Evolutionary conservation across 2,329 filamentous ascomycete species (phyloP).

Genomic region (Neonectria ditissima): DNA sequence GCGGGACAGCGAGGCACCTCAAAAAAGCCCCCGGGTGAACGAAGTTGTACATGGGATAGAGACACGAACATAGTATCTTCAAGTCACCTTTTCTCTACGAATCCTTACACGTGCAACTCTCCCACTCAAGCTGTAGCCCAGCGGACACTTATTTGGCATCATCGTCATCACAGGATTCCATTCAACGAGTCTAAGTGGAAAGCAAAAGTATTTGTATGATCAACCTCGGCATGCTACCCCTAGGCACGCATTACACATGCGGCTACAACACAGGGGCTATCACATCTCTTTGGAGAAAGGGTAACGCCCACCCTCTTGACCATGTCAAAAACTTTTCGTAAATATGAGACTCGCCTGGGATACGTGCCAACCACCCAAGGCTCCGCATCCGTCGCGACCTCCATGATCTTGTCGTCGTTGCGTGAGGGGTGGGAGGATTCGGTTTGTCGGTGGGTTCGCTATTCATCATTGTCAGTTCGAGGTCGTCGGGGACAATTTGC

Average conservation of each 20-base stretch:
- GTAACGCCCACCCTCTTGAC: conserved; percentile 64
- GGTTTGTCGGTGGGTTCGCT: conserved; percentile 49
- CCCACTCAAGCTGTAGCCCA: neutral
- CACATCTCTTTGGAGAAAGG: conserved; percentile 61
- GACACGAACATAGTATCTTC: conserved; percentile 17
- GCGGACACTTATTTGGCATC: conserved; percentile 15
- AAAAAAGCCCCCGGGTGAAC: neutral
- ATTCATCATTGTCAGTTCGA: conserved; percentile 39
- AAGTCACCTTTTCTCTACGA: neutral
- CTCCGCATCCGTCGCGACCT: conserved; percentile 58
- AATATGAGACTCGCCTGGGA: conserved; percentile 66
- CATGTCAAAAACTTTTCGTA: conserved; percentile 69
- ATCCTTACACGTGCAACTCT: neutral
- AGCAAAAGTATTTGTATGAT: conserved; percentile 67
- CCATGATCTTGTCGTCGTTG: conserved; percentile 57
- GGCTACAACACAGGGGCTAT: conserved; percentile 63
- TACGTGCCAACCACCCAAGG: conserved; percentile 60
- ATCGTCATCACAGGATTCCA: conserved; percentile 45
- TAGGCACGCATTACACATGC: conserved; percentile 62
- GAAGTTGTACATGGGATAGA: neutral
- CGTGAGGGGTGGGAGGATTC: conserved; percentile 50
- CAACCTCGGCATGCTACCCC: conserved; percentile 66
- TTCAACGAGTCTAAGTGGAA: conserved; percentile 51
- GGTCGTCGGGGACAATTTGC: neutral
- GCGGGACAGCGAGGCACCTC: neutral